Percentiles rank a stretch among this genome's conserved stretches.
phyloP scores from a whole-genome alignment of 345 rosid genomes.

The Draba incana region DNA sequence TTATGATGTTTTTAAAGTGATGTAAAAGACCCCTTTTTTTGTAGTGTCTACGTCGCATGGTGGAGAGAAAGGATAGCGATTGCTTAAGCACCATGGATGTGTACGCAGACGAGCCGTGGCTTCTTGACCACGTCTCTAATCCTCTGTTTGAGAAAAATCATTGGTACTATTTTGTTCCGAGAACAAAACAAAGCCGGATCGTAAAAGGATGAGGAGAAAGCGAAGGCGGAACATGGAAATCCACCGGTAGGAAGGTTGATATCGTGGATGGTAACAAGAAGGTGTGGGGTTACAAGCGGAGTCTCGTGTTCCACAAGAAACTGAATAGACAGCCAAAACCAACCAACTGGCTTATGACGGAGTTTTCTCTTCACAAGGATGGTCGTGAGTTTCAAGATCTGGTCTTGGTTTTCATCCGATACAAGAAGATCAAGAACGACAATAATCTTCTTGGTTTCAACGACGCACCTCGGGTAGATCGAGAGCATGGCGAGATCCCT shows the following conservation, averaged over 20 bases:
- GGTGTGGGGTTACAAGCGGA: neutral
- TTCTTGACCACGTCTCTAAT: too few species aligned
- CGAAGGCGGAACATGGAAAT: neutral
- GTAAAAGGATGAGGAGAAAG: neutral
- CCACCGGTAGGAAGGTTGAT: too few species aligned
- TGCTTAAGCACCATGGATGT: too few species aligned
- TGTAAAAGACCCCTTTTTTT: too few species aligned
- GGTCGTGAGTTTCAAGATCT: neutral
- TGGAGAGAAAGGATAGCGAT: too few species aligned
- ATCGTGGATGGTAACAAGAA: neutral
- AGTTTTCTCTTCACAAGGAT: too few species aligned
- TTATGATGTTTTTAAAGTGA: too few species aligned
- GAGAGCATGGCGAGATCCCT: neutral
- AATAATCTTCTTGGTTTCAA: too few species aligned
- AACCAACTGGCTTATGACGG: too few species aligned
- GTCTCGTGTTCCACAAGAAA: neutral
- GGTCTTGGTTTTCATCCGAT: conserved; percentile 12
- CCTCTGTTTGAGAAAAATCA: neutral
- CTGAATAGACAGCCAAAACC: too few species aligned
- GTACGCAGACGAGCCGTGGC: too few species aligned
- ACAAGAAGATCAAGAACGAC: neutral
- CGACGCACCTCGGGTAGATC: neutral
- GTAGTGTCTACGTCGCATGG: too few species aligned
- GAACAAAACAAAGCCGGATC: neutral
- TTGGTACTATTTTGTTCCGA: conserved; percentile 23